Evolutionary conservation across 768 basidiomycete species (phyloP), one percentile per base, ranked within the genome.

Genomic region (Guyanaporus albipodus): DNA sequence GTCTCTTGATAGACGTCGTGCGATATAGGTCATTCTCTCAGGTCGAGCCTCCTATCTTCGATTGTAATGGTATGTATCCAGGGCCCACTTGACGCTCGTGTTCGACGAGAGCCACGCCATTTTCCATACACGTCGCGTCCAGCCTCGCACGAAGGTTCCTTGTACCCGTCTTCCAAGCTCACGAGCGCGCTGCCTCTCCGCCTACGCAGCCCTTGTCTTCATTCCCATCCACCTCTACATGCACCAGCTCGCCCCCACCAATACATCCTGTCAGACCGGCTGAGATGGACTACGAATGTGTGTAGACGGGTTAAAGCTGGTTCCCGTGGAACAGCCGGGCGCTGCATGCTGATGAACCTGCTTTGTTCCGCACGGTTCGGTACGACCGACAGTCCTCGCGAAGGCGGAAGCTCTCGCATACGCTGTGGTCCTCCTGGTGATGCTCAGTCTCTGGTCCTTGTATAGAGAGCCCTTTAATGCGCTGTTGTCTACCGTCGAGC

Each of bases 221-320:
- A 66, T 91, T 2, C 81, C 86, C 1, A 67, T 85, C 21, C 91
- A 93, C 63, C 75, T 81, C 65, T 56, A 81, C 42, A 78, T 77
- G 0, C 87, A 92, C 60, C 81, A 90, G 8, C 42, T 78, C 23
- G 46, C 89, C 83, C 15, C 70, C 71, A 21, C 62, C 62, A 42
- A 66, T 73, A 2, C 44, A 45, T 8, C 58, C 70, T 2, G 82
- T 91, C 19, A 78, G 83, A 14, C 89, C 90, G 0, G 72, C 83
- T 0, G 88, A 92, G 57, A 75, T 93, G 29, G 83, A 89, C 64
- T 92, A 77, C 60, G 85, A 91, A 52, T 91, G 83, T 61, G 87
- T 92, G 46, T 91, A 91, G 60, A 73, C 77, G 6, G 86, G 79
- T 4, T 64, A 91, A 29, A 70, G 72, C 14, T 66, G 48, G 15